Evolutionary conservation across 176 grass and related monocot species (phyloP).

Genomic region (Rhynchospora pubera): DNA sequence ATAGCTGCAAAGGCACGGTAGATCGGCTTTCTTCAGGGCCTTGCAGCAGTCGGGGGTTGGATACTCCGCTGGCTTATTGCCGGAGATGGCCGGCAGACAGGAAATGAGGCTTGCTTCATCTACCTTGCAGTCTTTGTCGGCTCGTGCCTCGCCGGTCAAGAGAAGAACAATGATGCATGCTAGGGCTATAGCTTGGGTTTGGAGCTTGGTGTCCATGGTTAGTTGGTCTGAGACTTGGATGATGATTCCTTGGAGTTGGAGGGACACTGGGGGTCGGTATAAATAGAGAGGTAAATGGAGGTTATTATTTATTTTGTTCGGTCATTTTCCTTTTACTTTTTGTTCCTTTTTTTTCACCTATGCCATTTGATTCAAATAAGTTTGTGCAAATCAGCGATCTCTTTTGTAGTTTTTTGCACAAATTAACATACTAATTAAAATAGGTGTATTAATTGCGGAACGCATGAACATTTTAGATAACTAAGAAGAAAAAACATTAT

Average conservation of each 20-base stretch:
- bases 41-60: constrained; percentile 25
- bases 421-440: too few species aligned
- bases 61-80: neutral
- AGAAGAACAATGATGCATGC: neutral
- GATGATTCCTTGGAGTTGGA: neutral
- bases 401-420: too few species aligned
- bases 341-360: too few species aligned
- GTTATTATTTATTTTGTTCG: too few species aligned
- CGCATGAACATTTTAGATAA: too few species aligned
- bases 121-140: neutral
- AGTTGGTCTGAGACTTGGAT: neutral
- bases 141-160: neutral
- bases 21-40: constrained; percentile 17
- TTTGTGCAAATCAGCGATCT: too few species aligned
- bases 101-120: neutral
- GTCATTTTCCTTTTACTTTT: too few species aligned
- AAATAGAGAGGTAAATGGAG: neutral
- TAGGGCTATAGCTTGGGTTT: neutral
- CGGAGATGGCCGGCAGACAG: neutral
- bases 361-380: too few species aligned
- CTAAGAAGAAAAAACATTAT: too few species aligned
- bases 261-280: neutral
- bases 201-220: neutral
- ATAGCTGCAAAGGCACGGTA: constrained; percentile 26
- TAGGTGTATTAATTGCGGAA: too few species aligned